Evolutionary conservation across 257 asterid species (phyloP).

Genomic region (Cinchona pubescens): DNA sequence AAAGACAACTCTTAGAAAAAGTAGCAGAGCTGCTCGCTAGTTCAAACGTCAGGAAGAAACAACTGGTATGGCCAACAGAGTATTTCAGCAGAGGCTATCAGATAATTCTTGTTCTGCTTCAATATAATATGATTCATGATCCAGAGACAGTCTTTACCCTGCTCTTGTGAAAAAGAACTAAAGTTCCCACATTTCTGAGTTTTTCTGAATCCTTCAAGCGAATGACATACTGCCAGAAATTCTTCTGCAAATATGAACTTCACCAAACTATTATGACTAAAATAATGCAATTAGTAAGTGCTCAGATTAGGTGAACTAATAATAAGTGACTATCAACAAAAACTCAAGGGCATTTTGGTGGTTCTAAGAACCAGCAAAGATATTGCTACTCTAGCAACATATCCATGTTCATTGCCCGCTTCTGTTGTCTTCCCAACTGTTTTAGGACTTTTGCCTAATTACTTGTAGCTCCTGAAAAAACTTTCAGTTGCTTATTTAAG

Average conservation of each 20-base stretch:
- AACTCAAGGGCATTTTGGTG: not conserved
- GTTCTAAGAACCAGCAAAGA: not conserved
- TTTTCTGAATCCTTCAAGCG: not conserved
- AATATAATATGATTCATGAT: not conserved
- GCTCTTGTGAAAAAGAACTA: not conserved
- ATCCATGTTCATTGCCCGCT: not conserved
- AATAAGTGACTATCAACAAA: not conserved
- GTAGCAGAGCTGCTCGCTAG: conserved; percentile 91
- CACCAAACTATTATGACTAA: not conserved
- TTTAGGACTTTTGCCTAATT: not conserved
- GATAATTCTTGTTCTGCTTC: not conserved
- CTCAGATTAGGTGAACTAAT: not conserved
- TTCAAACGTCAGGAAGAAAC: conserved; percentile 87
- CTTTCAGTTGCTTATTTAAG: not conserved
- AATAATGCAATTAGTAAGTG: not conserved
- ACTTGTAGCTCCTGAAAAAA: not conserved
- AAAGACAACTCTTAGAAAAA: conserved; percentile 77
- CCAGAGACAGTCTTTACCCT: not conserved
- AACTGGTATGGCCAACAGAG: conserved; percentile 53
- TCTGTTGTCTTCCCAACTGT: not conserved
- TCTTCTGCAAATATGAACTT: not conserved
- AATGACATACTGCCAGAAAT: not conserved
- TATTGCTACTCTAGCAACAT: not conserved
- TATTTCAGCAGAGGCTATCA: not conserved
- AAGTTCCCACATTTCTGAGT: not conserved